Base-by-base conservation (phyloP, 306 rosid species). In the Vicia sativa region DNA sequence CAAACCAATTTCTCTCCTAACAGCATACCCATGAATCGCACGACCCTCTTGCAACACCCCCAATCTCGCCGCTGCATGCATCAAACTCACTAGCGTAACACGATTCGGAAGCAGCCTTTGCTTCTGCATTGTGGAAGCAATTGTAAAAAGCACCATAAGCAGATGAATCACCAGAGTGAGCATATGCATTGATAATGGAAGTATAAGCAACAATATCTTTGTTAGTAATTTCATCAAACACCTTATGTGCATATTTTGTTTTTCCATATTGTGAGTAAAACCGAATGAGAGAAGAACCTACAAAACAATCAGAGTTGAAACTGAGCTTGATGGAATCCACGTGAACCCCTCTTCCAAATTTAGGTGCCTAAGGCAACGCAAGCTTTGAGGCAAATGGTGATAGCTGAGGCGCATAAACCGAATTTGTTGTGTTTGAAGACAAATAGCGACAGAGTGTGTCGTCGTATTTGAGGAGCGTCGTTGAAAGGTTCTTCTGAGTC, bases 41-140 rank as follows among this genome's bases (percentile, higher is more conserved):
- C 76, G 65, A 26, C 88, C 85, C 57, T 64, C 74, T 39, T 72
- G 43, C 7, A 84, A 38, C 16, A 50, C 35, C 11, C 62, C 74
- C 16, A 65, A 49, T 23, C 54, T 75, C 15, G 79, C 35, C 0
- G 86, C 78, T 5, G 80, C 62, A 66, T 78, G 77, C 21, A 84
- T 80, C 45, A 84, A 73, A 59, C 88, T 75, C 44, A 78, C 85
- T 13, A 84, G 54, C 10, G 88, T 78, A 25, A 84, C 88, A 53
- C 86, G 65, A 65, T 81, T 84, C 0, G 85, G 81, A 64, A 15
- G 18, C 41, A 81, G 15, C 43, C 72, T 50, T 25, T 73, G 58
- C 18, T 71, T 62, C 77, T 81, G 86, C 83, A 84, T 84, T 34
- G 18, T 64, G 3, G 5, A 46, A 68, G 75, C 81, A 59, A 81